Evolutionary conservation across 768 basidiomycete genomes (phyloP), one percentile per base, ranked within the genome.

Genomic region (Cystofilobasidium ferigula): DNA sequence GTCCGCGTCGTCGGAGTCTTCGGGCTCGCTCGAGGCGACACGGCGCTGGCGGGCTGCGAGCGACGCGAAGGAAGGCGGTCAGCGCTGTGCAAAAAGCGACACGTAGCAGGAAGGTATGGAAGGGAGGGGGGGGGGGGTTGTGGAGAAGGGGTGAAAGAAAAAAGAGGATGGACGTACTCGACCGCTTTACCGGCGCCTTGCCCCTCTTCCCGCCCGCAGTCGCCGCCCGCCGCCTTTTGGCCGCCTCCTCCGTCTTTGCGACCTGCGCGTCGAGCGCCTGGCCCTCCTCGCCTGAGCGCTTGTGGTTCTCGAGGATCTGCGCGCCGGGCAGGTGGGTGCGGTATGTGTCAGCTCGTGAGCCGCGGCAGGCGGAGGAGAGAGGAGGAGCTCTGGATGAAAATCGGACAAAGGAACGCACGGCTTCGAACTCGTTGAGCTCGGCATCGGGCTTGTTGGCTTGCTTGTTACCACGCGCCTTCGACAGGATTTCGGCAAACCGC

Each of bases 381-480:
- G 26, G n/a, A 40, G 14, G 32, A 35, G 6, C 18, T 12, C 53
- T 35, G 14, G 54, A 57, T 32, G 16, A 10, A 20, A 3, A 36
- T 3, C 3, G 38, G 36, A 26, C 8, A 22, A 9, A 28, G 28
- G 45, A 6, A 72, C 76, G 65, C 68, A 88, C 92, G 73, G 81
- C 80, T 75, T 97, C 92, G 72, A 99, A 99, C 77, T 99, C 94
- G 69, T 93, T 87, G 56, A 98, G 78, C 71, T 98, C 94, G 0
- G 86, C 82, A 70, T 95, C 93, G 3, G 91, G 89, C 75, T 95
- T 97, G 74, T 86, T 89, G 69, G 87, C 84, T 38, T 85, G 86
- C 77, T 95, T 97, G 77, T 94, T 94, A 36, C 83, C 77, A n/a
- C 90, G 82, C 40, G 90, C 89, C 82, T 97, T 99, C 58, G 77